phyloP scores from a whole-genome alignment of 2,329 filamentous ascomycete genomes.

The Alternaria dauci region DNA sequence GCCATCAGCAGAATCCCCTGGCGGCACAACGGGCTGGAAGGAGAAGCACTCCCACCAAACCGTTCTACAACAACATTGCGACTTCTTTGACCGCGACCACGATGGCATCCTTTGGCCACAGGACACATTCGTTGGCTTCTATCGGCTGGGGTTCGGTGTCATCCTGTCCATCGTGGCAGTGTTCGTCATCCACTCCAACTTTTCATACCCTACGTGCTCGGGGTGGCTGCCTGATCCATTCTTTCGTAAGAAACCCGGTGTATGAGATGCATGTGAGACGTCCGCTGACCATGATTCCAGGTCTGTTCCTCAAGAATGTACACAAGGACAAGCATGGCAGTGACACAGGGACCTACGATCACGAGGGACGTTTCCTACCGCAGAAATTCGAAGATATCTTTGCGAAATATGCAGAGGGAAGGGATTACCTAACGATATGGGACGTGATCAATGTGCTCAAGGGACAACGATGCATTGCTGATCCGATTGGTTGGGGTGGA shows the following conservation, averaged over 20 bases:
- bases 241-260: conserved; percentile 38
- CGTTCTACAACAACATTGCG: conserved; percentile 58
- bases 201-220: conserved; percentile 59
- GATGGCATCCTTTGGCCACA: conserved; percentile 63
- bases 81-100: conserved; percentile 62
- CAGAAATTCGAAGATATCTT: conserved; percentile 61
- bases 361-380: conserved; percentile 56
- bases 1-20: background rate
- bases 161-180: conserved; percentile 56
- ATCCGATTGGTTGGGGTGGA: conserved; percentile 58
- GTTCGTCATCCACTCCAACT: conserved; percentile 59
- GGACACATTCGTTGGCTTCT: conserved; percentile 61
- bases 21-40: conserved; percentile 5
- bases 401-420: conserved; percentile 54
- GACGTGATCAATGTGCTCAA: conserved; percentile 52
- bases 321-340: conserved; percentile 57
- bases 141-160: conserved; percentile 56
- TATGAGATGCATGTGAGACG: background rate
- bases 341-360: conserved; percentile 55
- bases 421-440: conserved; percentile 50
- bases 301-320: conserved; percentile 51
- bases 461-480: conserved; percentile 52
- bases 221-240: conserved; percentile 56
- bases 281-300: background rate
- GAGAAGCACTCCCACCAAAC: conserved; percentile 7